phyloP scores from a whole-genome alignment of 768 basidiomycete species.

The Tephrocybe sp. region DNA sequence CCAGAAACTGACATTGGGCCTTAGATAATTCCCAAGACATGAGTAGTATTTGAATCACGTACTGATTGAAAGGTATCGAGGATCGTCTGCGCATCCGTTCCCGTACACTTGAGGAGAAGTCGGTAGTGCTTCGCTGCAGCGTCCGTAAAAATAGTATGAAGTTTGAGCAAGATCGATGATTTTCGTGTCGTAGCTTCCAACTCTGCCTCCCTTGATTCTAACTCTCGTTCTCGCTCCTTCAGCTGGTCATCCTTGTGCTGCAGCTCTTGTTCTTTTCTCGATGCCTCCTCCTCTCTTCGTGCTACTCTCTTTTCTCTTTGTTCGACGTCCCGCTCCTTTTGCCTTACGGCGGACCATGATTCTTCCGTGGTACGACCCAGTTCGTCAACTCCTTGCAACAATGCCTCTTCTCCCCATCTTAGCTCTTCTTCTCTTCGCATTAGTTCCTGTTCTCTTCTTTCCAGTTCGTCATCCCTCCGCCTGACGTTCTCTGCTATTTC shows the following conservation, averaged over 20 bases:
- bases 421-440: background rate
- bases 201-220: background rate
- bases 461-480: background rate
- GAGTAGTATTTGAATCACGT: background rate
- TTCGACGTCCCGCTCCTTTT: background rate
- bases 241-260: background rate
- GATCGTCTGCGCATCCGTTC: constrained; percentile 3
- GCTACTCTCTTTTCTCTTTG: background rate
- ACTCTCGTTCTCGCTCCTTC: background rate
- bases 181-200: background rate
- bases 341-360: no score
- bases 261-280: background rate
- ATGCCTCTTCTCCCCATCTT: background rate
- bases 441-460: background rate
- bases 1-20: background rate
- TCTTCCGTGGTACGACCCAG: no score
- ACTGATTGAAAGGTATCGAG: constrained; percentile 10
- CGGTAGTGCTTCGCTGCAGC: background rate
- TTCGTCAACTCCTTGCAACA: background rate
- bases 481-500: no score
- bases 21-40: background rate
- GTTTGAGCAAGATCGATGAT: background rate
- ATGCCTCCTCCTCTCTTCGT: background rate
- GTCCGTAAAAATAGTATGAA: background rate
- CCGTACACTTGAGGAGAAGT: background rate